phyloP scores from a whole-genome alignment of 1,284 basidiomycete genomes.

The Melanopsichium pennsylvanicum region DNA sequence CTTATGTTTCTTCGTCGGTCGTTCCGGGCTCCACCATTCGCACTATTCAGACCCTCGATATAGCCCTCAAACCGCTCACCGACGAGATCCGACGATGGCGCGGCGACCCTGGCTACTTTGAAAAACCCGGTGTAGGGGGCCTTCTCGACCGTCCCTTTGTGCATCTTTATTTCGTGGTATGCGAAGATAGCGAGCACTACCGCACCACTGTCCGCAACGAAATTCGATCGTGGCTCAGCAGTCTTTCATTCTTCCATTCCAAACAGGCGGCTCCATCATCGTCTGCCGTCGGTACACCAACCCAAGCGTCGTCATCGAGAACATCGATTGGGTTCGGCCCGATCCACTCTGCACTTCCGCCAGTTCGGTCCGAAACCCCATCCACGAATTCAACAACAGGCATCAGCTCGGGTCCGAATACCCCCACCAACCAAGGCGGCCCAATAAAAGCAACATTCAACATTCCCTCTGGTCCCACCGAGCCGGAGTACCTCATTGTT shows the following conservation, averaged over 20 bases:
- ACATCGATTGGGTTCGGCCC: slow-evolving; percentile 29
- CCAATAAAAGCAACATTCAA: slow-evolving; percentile 2
- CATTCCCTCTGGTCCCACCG: slow-evolving; percentile 13
- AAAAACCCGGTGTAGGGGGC: slow-evolving; percentile 28
- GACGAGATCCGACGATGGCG: slow-evolving; percentile 45
- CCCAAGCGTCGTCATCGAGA: slow-evolving; percentile 14
- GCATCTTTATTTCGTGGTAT: slow-evolving; percentile 61
- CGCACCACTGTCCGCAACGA: slow-evolving; percentile 61
- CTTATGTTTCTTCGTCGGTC: slow-evolving; percentile 21
- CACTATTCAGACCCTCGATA: slow-evolving; percentile 54
- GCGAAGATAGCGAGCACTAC: slow-evolving; percentile 63
- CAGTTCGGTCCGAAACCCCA: slow-evolving; percentile 29
- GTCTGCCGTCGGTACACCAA: slow-evolving; percentile 13
- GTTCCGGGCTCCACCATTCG: slow-evolving; percentile 41
- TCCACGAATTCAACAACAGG: neutral
- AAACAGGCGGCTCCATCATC: slow-evolving; percentile 10
- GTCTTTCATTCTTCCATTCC: slow-evolving; percentile 48
- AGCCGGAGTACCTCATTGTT: slow-evolving; percentile 62
- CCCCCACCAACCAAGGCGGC: slow-evolving; percentile 24
- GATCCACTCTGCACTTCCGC: slow-evolving; percentile 30
- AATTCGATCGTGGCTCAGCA: slow-evolving; percentile 60
- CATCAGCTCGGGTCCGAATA: slow-evolving; percentile 24
- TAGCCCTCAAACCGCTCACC: slow-evolving; percentile 45
- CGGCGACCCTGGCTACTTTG: slow-evolving; percentile 50
- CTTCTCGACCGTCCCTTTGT: slow-evolving; percentile 56